Evolutionary conservation across 2,329 filamentous ascomycete species (phyloP).

Genomic region (Colletotrichum tamarilloi): DNA sequence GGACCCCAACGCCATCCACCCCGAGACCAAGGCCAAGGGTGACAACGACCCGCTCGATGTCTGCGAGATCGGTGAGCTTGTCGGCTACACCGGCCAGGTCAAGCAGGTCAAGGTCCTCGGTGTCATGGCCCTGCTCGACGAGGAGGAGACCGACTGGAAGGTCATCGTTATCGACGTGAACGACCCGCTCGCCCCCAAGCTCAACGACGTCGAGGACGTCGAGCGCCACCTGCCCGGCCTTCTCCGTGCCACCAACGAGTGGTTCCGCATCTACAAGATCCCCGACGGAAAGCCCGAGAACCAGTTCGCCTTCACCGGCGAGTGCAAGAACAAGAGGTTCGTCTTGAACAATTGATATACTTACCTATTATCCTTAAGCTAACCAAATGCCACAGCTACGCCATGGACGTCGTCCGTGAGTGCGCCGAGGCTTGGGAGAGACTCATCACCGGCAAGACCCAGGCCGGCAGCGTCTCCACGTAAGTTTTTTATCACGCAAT

Average conservation of each 20-base stretch:
- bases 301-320: conserved; percentile 99
- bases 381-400: conserved; percentile 70
- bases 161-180: conserved; percentile 99
- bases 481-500: conserved; percentile 61
- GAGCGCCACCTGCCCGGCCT: conserved; percentile 98
- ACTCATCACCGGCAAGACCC: conserved; percentile 90
- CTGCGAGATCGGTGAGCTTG: conserved; percentile 98
- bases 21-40: conserved; percentile 99
- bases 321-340: conserved; percentile 99
- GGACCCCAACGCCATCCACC: conserved; percentile 95
- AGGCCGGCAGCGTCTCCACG: conserved; percentile 82
- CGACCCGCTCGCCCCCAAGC: conserved; percentile 94
- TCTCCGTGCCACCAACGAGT: conserved; percentile 97
- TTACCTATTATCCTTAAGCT: background rate
- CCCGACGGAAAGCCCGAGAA: conserved; percentile 99
- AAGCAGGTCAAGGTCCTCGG: conserved; percentile 99
- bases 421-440: conserved; percentile 98
- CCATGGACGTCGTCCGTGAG: conserved; percentile 94
- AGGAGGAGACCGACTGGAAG: conserved; percentile 99
- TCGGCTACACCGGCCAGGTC: conserved; percentile 94
- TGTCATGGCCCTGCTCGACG: conserved; percentile 98
- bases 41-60: conserved; percentile 99
- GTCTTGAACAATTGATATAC: too few relatives aligned
- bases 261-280: conserved; percentile 99
- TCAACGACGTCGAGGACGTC: conserved; percentile 98